Conservation (phyloP, 331 rosid genomes). For the Cucumis variabilis region DNA sequence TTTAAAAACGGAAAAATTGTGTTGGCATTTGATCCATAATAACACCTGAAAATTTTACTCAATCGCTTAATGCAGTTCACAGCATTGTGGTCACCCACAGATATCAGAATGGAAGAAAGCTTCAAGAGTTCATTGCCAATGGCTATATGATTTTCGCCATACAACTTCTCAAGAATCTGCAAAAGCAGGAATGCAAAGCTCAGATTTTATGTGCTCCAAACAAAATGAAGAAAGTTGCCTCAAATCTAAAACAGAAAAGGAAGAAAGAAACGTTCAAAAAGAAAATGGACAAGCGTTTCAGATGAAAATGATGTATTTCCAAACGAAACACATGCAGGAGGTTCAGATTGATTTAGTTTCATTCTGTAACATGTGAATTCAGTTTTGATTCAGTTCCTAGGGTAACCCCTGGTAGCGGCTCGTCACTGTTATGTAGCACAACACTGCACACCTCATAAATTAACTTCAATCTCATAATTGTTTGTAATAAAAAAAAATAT, state of each 20-base stretch:
- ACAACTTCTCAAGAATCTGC: slow-evolving; percentile 87
- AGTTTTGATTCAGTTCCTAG: not conserved
- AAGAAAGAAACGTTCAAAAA: not conserved
- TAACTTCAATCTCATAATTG: not conserved
- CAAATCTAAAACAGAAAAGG: not conserved
- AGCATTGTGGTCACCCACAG: slow-evolving; percentile 54
- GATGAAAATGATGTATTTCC: not conserved
- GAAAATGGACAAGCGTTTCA: not conserved
- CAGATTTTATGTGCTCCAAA: not conserved
- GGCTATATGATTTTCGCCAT: slow-evolving; percentile 68
- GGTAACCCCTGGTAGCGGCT: not conserved
- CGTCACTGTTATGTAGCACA: not conserved
- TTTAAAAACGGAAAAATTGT: slow-evolving; percentile 65
- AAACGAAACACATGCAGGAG: not conserved
- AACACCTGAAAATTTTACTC: slow-evolving; percentile 57
- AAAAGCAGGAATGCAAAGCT: slow-evolving; percentile 1
- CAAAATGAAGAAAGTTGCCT: not conserved
- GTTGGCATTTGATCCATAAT: slow-evolving; percentile 71
- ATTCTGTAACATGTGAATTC: not conserved
- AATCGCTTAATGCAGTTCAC: slow-evolving; percentile 53
- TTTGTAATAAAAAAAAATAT: not conserved
- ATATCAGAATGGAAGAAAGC: slow-evolving; percentile 79
- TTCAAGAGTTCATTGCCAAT: slow-evolving; percentile 86
- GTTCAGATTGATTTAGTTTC: not conserved
- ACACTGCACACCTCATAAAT: not conserved